Evolutionary conservation across 179 eudicot genomes (phyloP).

Genomic region (Beta macrorhiza): DNA sequence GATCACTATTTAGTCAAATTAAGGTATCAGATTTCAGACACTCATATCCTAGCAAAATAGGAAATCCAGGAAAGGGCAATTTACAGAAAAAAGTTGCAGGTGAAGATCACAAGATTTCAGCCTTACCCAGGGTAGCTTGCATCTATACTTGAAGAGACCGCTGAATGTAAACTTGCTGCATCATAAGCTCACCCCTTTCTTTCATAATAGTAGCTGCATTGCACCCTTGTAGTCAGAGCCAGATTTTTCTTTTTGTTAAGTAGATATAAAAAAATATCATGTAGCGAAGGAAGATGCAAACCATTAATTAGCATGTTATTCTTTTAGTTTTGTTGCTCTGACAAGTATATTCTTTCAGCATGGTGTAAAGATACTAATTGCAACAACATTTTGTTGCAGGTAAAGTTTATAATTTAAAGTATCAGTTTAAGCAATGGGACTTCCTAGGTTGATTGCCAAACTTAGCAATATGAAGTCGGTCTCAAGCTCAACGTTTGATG

Average conservation of each 20-base stretch:
- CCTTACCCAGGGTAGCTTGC: conserved; percentile 10
- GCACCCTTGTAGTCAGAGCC: conserved; percentile 3
- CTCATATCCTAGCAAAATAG: neutral
- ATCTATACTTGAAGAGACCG: neutral
- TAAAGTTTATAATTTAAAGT: conserved; percentile 3
- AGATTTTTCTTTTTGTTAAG: neutral
- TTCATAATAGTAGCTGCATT: conserved; percentile 16
- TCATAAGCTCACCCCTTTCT: neutral
- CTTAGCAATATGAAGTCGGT: conserved; percentile 29
- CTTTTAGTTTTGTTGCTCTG: neutral
- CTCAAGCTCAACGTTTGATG: conserved; percentile 30
- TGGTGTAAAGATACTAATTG: neutral
- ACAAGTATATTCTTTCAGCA: neutral
- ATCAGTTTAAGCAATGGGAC: conserved; percentile 26
- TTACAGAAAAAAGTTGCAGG: conserved; percentile 19
- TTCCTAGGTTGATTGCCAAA: conserved; percentile 34
- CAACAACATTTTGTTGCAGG: conserved; percentile 13
- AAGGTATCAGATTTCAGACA: neutral
- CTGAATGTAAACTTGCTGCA: neutral
- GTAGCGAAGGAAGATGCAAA: too few species aligned
- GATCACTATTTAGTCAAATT: neutral
- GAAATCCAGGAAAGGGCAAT: neutral
- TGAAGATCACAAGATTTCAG: conserved; percentile 10
- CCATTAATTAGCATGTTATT: neutral
- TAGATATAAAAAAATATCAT: neutral